Percentiles rank a stretch among this genome's conserved stretches.
These are phyloP conservation scores for Paecilomyces sp. DNA, from an alignment of 2,329 filamentous ascomycete species.

Conservation along the genomic window DNA sequence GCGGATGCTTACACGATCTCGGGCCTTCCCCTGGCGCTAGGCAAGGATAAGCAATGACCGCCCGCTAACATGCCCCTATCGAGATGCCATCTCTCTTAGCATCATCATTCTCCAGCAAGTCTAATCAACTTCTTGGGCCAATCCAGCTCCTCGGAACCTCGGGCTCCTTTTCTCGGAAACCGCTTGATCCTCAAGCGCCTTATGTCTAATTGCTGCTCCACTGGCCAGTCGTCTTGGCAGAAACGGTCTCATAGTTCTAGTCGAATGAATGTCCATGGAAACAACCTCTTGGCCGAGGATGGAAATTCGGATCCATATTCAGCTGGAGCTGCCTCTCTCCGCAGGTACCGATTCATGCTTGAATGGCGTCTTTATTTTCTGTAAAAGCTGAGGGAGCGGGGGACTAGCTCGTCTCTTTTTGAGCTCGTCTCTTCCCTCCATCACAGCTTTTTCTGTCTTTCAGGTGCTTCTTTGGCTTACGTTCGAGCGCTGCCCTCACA, in stretches of 20 bases:
- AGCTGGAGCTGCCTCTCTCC: background rate
- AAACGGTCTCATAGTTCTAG: background rate
- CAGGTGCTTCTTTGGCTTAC: background rate
- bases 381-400: background rate
- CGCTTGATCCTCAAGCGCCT: background rate
- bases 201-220: background rate
- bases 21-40: background rate
- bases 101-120: background rate
- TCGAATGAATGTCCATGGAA: background rate
- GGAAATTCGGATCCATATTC: background rate
- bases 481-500: constrained; percentile 1
- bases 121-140: background rate
- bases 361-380: background rate
- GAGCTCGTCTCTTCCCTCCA: background rate
- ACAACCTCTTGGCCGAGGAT: background rate
- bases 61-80: background rate
- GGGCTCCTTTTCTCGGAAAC: background rate
- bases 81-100: constrained; percentile 1
- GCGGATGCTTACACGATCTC: background rate
- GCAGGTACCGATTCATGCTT: background rate
- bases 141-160: background rate
- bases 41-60: background rate
- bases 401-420: background rate
- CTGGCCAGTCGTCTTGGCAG: background rate
- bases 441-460: background rate